phyloP scores from a whole-genome alignment of 495 filamentous ascomycete genomes.

The Jackrogersella minutella region DNA sequence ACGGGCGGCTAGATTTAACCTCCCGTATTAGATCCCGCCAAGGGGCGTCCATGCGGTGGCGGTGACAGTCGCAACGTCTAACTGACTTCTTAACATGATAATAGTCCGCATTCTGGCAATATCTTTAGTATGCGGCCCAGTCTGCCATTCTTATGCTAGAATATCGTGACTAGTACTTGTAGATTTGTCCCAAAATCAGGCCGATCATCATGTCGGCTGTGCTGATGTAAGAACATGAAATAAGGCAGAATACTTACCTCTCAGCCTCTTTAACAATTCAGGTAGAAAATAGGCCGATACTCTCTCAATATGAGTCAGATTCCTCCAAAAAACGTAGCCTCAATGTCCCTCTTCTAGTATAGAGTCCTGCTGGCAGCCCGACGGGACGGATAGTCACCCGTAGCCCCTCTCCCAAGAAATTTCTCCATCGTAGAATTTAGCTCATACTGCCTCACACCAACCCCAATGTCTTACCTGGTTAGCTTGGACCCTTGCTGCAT shows the following conservation, averaged over 20 bases:
- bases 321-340: not conserved
- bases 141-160: no score
- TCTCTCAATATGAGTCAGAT: no score
- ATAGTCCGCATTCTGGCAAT: not conserved
- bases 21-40: not conserved
- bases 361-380: not conserved
- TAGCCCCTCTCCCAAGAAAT: not conserved
- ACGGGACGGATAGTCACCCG: not conserved
- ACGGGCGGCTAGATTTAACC: constrained; percentile 2
- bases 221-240: no score
- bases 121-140: no score
- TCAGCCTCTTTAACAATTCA: no score
- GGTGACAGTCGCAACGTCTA: not conserved
- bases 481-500: not conserved
- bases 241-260: no score
- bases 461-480: not conserved
- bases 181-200: no score
- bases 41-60: not conserved
- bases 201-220: no score
- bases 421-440: not conserved
- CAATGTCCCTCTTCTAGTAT: not conserved
- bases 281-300: no score
- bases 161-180: no score
- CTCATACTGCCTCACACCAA: constrained; percentile 17
- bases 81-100: not conserved